Base-by-base conservation (phyloP, 2,329 filamentous ascomycete genomes). In the Cladosporium halotolerans region DNA sequence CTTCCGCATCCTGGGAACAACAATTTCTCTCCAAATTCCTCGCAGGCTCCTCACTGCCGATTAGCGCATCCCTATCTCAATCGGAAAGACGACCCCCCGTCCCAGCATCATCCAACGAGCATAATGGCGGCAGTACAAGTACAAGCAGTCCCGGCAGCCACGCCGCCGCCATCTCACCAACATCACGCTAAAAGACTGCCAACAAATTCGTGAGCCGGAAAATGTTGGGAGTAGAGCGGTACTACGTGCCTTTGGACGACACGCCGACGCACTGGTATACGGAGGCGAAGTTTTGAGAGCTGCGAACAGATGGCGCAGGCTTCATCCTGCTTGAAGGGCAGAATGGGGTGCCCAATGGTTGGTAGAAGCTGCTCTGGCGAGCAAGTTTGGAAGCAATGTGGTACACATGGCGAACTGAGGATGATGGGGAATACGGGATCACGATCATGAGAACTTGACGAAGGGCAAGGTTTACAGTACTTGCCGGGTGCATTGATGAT, bases 21-120 rank as follows among this genome's bases (percentile, higher is more conserved):
- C 36, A 42, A 18, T 53, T 53, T 44, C 51, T 53, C 44, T 36
- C 41, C 38, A 53, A 53, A n/a, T 53, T 53, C 38, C 36, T 53
- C 44, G 51, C 43, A 23, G 28, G 42, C 32, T 53, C 51, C 2
- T 47, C 51, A 5, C 43, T 16, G 13, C 44, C 51, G 14, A 28
- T 34, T 7, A 53, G 36, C 32, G 28, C 51, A 1, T 14, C 40
- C 6, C 6, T 18, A 4, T 38, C 48, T 1, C 28, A 23, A 23
- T 23, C 48, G 23, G 28, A 10, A 42, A 6, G 18, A n/a, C 31
- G 28, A 45, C 18, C 10, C 19, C 16, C 3, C 10, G 14, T 8
- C 13, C 16, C 18, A 46, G 14, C 8, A 38, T 28, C 34, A 6
- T n/a, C 5, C 34, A 4, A 4, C 34, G 23, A 3, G 23, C 23